Evolutionary conservation across 2,329 filamentous ascomycete genomes (phyloP).

Genomic region (Trichoderma koningii): DNA sequence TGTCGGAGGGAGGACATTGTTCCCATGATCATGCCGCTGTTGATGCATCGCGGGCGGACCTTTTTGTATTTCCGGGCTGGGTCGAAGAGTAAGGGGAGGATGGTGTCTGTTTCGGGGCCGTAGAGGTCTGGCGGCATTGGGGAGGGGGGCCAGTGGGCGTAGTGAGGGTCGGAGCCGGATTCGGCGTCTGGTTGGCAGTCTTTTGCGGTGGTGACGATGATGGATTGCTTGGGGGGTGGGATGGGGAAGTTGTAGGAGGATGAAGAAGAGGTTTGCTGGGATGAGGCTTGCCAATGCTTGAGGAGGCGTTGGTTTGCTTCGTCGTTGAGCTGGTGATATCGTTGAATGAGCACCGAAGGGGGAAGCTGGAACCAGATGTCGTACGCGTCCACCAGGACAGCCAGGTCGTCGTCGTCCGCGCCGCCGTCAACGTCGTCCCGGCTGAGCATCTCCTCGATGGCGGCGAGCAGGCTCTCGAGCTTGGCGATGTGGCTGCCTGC

Average conservation of each 20-base stretch:
- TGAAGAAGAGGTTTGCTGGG: too few relatives aligned
- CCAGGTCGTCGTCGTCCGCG: conserved; percentile 30
- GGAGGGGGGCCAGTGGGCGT: conserved; percentile 43
- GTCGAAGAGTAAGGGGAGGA: conserved; percentile 36
- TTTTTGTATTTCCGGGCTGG: conserved; percentile 38
- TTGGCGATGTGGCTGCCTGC: conserved; percentile 45
- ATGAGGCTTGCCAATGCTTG: conserved; percentile 31
- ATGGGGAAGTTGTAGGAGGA: conserved; percentile 25
- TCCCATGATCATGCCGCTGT: conserved; percentile 35
- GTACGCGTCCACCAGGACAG: conserved; percentile 44
- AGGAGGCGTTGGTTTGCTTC: conserved; percentile 34
- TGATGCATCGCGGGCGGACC: conserved; percentile 37
- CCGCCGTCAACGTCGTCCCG: background rate
- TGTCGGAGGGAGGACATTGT: conserved; percentile 32
- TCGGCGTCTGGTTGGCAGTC: conserved; percentile 40
- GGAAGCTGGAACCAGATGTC: conserved; percentile 47
- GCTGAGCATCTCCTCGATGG: conserved; percentile 33
- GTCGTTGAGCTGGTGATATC: conserved; percentile 35
- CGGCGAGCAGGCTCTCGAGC: conserved; percentile 36
- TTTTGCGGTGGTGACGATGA: conserved; percentile 38
- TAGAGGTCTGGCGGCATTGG: conserved; percentile 41
- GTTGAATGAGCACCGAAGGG: conserved; percentile 41
- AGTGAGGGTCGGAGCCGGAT: conserved; percentile 42
- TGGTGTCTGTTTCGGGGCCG: conserved; percentile 38
- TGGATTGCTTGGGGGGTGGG: conserved; percentile 33